A percentile compares a stretch with the other conserved stretches of the same genome.
Evolutionary conservation across 1,139 yeast genomes (phyloP).

Genomic region (Suhomyces bokatorum): DNA sequence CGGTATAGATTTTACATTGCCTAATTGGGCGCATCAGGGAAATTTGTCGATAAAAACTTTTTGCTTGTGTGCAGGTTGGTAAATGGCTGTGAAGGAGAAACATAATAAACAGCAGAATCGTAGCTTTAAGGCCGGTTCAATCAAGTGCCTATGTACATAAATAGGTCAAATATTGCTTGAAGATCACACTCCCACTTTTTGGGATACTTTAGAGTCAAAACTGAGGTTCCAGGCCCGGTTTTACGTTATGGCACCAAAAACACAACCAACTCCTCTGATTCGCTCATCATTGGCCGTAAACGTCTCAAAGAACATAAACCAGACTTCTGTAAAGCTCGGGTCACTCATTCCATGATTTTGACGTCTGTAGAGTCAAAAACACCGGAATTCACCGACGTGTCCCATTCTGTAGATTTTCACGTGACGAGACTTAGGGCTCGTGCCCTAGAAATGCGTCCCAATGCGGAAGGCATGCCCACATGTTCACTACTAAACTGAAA

Average conservation of each 20-base stretch:
- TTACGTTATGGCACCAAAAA: no score
- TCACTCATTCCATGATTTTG: no score
- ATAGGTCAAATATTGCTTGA: no score
- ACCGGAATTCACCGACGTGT: neutral
- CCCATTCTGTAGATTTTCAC: conserved; percentile 9
- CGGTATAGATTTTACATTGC: conserved; percentile 30
- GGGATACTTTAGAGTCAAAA: no score
- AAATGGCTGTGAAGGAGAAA: neutral
- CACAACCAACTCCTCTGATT: no score
- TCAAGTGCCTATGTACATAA: neutral
- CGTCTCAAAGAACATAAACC: no score
- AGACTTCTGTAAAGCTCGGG: no score
- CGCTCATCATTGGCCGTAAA: no score
- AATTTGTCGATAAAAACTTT: conserved; percentile 26
- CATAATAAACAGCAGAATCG: neutral
- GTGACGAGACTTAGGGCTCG: conserved; percentile 14
- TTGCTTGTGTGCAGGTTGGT: conserved; percentile 18
- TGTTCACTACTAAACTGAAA: conserved; percentile 12
- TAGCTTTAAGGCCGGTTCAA: neutral
- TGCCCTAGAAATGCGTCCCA: conserved; percentile 12
- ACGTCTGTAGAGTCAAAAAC: neutral
- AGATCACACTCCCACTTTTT: no score
- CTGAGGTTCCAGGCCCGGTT: no score
- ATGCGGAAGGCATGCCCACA: conserved; percentile 15
- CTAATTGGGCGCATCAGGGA: conserved; percentile 36